phyloP scores from a whole-genome alignment of 2,329 filamentous ascomycete genomes.

The Colletotrichum incanum region DNA sequence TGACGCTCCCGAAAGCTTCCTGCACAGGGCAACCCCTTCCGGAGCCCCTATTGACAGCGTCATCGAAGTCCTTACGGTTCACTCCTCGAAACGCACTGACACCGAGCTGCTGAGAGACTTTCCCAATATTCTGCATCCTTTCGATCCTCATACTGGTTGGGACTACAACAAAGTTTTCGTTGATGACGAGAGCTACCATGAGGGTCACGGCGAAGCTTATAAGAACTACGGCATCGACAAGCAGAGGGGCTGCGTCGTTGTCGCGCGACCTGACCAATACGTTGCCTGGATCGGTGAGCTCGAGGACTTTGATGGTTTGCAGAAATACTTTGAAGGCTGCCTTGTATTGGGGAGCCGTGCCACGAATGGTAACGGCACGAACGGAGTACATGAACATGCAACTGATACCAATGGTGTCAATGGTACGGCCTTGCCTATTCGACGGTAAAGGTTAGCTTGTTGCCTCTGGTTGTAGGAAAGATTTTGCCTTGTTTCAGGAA shows the following conservation, averaged over 20 bases:
- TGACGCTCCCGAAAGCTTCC: constrained; percentile 34
- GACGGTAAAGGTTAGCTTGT: neutral
- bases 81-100: constrained; percentile 65
- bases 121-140: constrained; percentile 64
- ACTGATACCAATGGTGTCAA: neutral
- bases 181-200: constrained; percentile 68
- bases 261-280: constrained; percentile 79
- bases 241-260: constrained; percentile 70
- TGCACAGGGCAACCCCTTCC: constrained; percentile 52
- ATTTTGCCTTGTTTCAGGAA: no score
- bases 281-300: constrained; percentile 62
- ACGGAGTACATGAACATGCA: neutral
- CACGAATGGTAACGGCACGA: constrained; percentile 17
- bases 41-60: constrained; percentile 45
- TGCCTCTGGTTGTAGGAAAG: neutral
- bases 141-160: constrained; percentile 64
- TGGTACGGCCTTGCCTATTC: neutral
- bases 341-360: constrained; percentile 36
- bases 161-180: constrained; percentile 72
- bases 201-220: constrained; percentile 67
- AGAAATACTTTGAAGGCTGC: constrained; percentile 54
- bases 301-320: constrained; percentile 54
- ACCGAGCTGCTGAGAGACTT: constrained; percentile 66
- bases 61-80: constrained; percentile 72
- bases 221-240: constrained; percentile 71